Base-by-base conservation (phyloP, 2,329 filamentous ascomycete species). In the Neoascochyta sp. region DNA sequence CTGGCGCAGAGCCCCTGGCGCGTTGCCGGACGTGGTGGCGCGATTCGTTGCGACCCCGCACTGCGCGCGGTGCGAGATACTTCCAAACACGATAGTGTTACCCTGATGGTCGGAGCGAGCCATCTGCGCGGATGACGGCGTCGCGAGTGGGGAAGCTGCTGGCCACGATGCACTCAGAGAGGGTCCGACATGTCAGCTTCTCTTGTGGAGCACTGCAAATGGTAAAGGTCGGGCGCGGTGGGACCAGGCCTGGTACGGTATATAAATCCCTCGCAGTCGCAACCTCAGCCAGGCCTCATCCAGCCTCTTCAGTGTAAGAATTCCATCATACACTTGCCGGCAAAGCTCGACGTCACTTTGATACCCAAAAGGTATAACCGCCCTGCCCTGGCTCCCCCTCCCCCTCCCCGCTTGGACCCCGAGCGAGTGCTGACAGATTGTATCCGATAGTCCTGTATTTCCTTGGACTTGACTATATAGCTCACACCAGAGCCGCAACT, bases 1-100 rank as follows among this genome's bases (percentile, higher is more conserved):
- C 12, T 34, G 22, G 30, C 26, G 32, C 18, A 39, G 35, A 24
- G 40, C 36, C 36, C 37, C 43, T 42, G 41, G 45, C 46, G 47
- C 43, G 34, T 47, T 43, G 22, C 40, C 20, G 24, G 31, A 33
- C 43, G 43, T 27, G 39, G 39, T 36, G 31, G 49, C 39, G 45
- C 45, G 32, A 62, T 60, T 60, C 52, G 59, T 50, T 47, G 39
- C 32, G 38, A 60, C 56, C 59, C 59, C 59, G 57, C 57, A 58
- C 52, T 45, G 37, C 43, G 38, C 32, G 40, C 48, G 38, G 39
- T 47, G 44, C 43, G 45, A 48, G 49, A 43, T 39, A 46, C 47
- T 56, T 48, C 55, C 55, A 52, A 52, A 60, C 47, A 49, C 32
- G 47, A 53, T 43, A 32, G 45, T 47, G 41, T 47, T 51, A 45